Percentiles rank a stretch among this genome's conserved stretches.
Evolutionary conservation across 768 basidiomycete genomes (phyloP).

Genomic region (Leccinellum luteum): DNA sequence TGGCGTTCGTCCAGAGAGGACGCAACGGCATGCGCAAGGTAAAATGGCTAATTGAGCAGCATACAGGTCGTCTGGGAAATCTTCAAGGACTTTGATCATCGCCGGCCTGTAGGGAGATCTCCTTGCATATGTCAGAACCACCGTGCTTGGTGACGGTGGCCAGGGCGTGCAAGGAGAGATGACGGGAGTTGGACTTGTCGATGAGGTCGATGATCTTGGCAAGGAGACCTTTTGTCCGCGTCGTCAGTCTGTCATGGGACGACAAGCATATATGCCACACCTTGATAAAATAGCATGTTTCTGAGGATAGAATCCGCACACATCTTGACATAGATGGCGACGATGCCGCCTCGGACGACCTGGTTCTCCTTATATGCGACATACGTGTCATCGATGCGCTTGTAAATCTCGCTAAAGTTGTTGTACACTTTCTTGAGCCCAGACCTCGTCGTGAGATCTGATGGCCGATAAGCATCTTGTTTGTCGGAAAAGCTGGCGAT

Average conservation of each 20-base stretch:
- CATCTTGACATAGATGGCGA: background rate
- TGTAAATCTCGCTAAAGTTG: slow-evolving; percentile 30
- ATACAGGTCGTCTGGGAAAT: slow-evolving; percentile 46
- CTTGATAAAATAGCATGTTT: slow-evolving; percentile 54
- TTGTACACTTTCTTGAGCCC: slow-evolving; percentile 61
- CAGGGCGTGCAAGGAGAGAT: slow-evolving; percentile 52
- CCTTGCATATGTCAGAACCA: slow-evolving; percentile 44
- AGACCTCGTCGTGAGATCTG: slow-evolving; percentile 38
- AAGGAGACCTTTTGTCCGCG: slow-evolving; percentile 43
- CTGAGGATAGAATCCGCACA: slow-evolving; percentile 51
- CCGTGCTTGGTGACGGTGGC: slow-evolving; percentile 59
- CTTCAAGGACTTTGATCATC: slow-evolving; percentile 46
- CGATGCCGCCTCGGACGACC: background rate
- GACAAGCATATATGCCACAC: slow-evolving; percentile 20
- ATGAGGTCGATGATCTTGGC: slow-evolving; percentile 51
- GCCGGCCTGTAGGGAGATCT: slow-evolving; percentile 42
- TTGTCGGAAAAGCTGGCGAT: background rate
- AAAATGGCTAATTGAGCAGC: slow-evolving; percentile 46
- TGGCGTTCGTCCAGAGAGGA: slow-evolving; percentile 40
- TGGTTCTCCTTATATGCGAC: background rate
- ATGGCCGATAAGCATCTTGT: background rate
- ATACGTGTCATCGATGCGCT: slow-evolving; percentile 40
- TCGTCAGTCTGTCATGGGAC: background rate
- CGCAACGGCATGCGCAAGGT: slow-evolving; percentile 50
- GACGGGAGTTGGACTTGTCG: slow-evolving; percentile 41